Percentiles rank a stretch among this genome's conserved stretches.
phyloP scores from a whole-genome alignment of 495 filamentous ascomycete species.

The Pyronema domesticum region DNA sequence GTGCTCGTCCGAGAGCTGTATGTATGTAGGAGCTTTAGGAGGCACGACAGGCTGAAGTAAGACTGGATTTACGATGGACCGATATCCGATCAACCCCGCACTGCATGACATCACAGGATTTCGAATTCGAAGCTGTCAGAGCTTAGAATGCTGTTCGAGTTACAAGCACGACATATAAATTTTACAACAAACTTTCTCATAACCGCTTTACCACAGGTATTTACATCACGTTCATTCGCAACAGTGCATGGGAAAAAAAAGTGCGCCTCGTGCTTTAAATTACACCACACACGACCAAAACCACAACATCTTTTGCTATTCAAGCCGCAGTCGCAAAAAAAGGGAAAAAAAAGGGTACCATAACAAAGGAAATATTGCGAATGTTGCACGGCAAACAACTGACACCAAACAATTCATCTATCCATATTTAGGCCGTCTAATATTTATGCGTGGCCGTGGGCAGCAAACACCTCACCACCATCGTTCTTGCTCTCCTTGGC shows the following conservation, averaged over 20 bases:
- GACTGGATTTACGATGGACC: no score
- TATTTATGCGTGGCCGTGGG: constrained; percentile 7
- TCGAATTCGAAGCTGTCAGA: no score
- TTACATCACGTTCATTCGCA: no score
- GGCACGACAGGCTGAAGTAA: no score
- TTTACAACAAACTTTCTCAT: no score
- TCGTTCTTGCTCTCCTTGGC: constrained; percentile 24
- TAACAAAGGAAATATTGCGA: neutral
- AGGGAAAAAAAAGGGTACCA: neutral
- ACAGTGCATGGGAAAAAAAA: neutral
- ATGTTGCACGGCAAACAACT: neutral
- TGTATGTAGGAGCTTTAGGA: no score
- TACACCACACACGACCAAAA: neutral
- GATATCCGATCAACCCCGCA: no score
- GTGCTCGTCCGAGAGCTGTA: no score
- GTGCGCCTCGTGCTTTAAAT: neutral
- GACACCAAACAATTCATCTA: neutral
- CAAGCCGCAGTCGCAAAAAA: neutral
- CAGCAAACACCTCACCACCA: constrained; percentile 13
- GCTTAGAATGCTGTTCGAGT: no score
- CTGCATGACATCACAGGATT: no score
- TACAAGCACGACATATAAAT: no score
- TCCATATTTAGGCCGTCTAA: neutral
- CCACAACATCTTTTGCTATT: neutral
- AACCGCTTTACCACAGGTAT: no score